phyloP scores from a whole-genome alignment of 495 filamentous ascomycete genomes.

The Neurospora intermedia region DNA sequence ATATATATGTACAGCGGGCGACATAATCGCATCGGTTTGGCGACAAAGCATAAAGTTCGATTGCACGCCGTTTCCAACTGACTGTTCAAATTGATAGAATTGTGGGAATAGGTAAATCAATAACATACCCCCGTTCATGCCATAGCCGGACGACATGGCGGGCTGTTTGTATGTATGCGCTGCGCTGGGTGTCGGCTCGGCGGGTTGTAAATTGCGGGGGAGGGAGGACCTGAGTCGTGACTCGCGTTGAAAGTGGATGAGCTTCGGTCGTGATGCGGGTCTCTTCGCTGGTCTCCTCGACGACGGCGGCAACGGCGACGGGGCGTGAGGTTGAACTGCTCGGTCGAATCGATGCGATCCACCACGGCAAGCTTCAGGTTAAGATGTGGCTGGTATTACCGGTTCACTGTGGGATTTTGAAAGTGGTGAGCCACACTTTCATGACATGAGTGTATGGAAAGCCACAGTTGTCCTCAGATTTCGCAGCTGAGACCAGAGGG shows the following conservation, averaged over 20 bases:
- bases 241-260: neutral
- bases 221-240: neutral
- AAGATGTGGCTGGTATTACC: neutral
- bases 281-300: neutral
- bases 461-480: neutral
- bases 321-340: neutral
- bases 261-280: neutral
- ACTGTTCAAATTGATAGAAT: neutral
- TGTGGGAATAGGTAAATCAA: neutral
- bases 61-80: neutral
- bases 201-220: neutral
- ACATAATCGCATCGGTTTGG: neutral
- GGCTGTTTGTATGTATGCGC: conserved; percentile 9
- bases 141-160: conserved; percentile 75
- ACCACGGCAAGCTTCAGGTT: neutral
- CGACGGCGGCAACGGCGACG: neutral
- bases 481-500: neutral
- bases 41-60: neutral
- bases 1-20: neutral
- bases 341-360: neutral
- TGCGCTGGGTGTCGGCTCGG: neutral
- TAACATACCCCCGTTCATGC: conserved; percentile 63
- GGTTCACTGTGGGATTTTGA: neutral
- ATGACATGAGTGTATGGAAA: neutral
- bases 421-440: neutral